Evolutionary conservation across 495 filamentous ascomycete species (phyloP), one percentile per base, ranked within the genome.

Genomic region (Penicillium macrosclerotiorum): DNA sequence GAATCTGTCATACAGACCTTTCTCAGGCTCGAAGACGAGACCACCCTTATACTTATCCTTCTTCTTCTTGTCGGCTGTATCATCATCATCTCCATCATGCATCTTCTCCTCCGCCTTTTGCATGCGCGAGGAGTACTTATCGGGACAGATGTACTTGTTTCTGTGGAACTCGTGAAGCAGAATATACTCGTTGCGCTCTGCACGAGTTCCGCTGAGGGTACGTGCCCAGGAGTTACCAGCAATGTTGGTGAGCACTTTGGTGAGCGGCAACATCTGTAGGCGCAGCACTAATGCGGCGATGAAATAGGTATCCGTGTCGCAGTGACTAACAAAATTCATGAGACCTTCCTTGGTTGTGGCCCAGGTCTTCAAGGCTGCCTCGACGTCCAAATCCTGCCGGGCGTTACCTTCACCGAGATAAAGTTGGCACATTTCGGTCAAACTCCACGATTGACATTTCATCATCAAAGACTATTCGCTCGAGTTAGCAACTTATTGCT

Each of bases 41-140:
- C 93, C 93, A 59, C 93, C 93, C 69, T 98, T 96, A 71, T 85
- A 98, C 64, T 97, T 98, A 65, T 98, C 93, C 63, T 96, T 98
- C 77, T 96, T 98, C 65, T 95, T 98, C 78, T 96, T 98, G 57
- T 88, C 87, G 2, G 72, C 79, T 19, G 66, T 78, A n/a, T 83
- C 83, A 20, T 85, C 85, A 2, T 85, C 89, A 18, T 88, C 86
- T 16, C 81, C 82, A 14, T 72, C 70, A 18, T 76, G 74, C 33
- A 79, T 74, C 24, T 84, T 84, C 33, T 84, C 81, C 49, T 85
- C 81, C 17, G 69, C 72, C 52, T 87, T 89, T 4, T 74, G 71
- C 41, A 87, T 78, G 76, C 69, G 85, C 81, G 66, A 85, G 80
- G 57, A 75, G 75, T 57, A 86, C 60, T 98, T 98, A 64, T 98